phyloP scores from a whole-genome alignment of 2,329 filamentous ascomycete genomes.

The Leptographium wingfieldii region DNA sequence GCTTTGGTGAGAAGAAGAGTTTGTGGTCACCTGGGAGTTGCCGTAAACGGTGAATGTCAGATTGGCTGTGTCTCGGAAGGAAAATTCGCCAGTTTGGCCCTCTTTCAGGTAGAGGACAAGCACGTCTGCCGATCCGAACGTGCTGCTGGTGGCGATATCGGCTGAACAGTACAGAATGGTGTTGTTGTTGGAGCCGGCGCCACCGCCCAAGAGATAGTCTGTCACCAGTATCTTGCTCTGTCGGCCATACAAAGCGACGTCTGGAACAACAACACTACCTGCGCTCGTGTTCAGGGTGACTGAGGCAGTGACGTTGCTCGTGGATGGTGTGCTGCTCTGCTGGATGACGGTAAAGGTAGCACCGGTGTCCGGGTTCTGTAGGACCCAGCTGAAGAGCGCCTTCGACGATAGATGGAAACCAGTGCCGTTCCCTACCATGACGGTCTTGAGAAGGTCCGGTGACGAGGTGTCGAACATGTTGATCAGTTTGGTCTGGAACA shows the following conservation, averaged over 20 bases:
- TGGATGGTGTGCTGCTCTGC: slow-evolving; percentile 41
- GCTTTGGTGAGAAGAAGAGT: slow-evolving; percentile 16
- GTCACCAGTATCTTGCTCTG: slow-evolving; percentile 58
- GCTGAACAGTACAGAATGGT: slow-evolving; percentile 53
- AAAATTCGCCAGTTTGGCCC: slow-evolving; percentile 37
- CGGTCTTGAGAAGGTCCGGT: slow-evolving; percentile 33
- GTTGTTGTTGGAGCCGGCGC: slow-evolving; percentile 16
- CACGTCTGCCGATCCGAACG: slow-evolving; percentile 39
- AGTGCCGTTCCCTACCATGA: slow-evolving; percentile 43
- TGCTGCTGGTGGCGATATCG: slow-evolving; percentile 42
- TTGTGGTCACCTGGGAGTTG: slow-evolving; percentile 20
- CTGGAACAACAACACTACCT: slow-evolving; percentile 45
- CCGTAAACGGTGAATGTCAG: slow-evolving; percentile 29
- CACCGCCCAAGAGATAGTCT: slow-evolving; percentile 51
- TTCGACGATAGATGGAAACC: slow-evolving; percentile 23
- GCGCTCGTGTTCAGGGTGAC: slow-evolving; percentile 48
- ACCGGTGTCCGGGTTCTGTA: slow-evolving; percentile 35
- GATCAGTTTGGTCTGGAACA: slow-evolving; percentile 41
- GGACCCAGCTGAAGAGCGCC: slow-evolving; percentile 35
- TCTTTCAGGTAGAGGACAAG: slow-evolving; percentile 46
- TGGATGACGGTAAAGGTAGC: slow-evolving; percentile 46
- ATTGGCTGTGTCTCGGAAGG: slow-evolving; percentile 26
- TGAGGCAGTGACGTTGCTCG: slow-evolving; percentile 30
- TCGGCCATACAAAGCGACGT: slow-evolving; percentile 46
- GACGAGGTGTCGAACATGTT: slow-evolving; percentile 41